These are phyloP conservation scores for Sarocladiaceae sp. DNA, from an alignment of 2,329 filamentous ascomycete species.

Conservation along the genomic window DNA sequence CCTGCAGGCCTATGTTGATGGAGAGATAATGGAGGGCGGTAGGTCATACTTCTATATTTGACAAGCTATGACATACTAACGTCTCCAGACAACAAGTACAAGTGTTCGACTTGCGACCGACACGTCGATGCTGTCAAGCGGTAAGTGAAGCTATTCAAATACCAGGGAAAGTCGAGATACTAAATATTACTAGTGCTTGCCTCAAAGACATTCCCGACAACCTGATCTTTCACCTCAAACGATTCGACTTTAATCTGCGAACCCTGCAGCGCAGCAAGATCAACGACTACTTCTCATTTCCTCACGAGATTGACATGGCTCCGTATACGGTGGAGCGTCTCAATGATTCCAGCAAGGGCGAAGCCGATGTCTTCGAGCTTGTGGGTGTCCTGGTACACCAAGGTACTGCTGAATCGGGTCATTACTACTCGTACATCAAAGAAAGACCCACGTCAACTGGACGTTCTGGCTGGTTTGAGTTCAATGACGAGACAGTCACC, in stretches of 20 bases:
- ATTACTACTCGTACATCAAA: conserved; percentile 95
- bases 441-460: conserved; percentile 59
- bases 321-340: conserved; percentile 87
- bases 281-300: conserved; percentile 92
- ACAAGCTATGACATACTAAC: conserved; percentile 11
- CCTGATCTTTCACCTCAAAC: conserved; percentile 90
- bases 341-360: conserved; percentile 48
- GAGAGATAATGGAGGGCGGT: conserved; percentile 92
- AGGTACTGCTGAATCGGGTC: conserved; percentile 87
- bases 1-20: conserved; percentile 89
- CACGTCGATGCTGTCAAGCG: conserved; percentile 92
- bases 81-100: conserved; percentile 90
- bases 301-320: conserved; percentile 75
- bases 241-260: conserved; percentile 76
- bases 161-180: background rate
- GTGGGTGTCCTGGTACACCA: conserved; percentile 94
- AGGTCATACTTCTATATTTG: conserved; percentile 20
- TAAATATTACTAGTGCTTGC: conserved; percentile 60
- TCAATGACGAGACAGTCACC: conserved; percentile 84
- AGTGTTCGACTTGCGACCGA: conserved; percentile 82
- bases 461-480: conserved; percentile 72
- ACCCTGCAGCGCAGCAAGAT: conserved; percentile 84
- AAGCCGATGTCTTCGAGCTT: conserved; percentile 81
- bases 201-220: conserved; percentile 91
- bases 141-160: conserved; percentile 32